Conservation (phyloP, 352 stramenopile genomes). For the Phytophthora citricola region DNA sequence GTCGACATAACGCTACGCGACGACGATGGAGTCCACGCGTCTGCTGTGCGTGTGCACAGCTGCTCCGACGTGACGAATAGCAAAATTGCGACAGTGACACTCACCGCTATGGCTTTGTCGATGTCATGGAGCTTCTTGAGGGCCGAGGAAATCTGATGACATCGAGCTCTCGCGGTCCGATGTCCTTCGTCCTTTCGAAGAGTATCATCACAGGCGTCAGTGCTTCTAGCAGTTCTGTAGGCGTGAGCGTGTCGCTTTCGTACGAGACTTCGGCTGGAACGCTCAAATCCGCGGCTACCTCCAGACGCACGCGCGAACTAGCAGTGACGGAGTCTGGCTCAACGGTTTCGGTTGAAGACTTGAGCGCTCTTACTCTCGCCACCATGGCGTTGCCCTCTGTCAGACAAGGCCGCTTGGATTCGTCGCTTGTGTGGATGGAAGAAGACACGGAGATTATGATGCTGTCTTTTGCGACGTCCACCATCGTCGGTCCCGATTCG, state of each 20-base stretch:
- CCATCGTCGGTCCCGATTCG: constrained; percentile 67
- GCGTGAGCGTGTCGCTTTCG: constrained; percentile 58
- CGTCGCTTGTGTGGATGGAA: constrained; percentile 82
- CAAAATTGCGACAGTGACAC: constrained; percentile 52
- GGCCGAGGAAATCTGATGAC: constrained; percentile 59
- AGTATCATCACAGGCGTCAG: constrained; percentile 69
- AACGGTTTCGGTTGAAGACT: constrained; percentile 30
- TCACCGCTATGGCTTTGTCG: constrained; percentile 67
- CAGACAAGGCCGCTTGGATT: constrained; percentile 55
- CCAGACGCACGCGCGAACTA: constrained; percentile 53
- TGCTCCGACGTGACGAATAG: constrained; percentile 58
- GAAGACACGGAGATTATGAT: constrained; percentile 66
- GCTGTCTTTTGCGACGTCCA: constrained; percentile 82
- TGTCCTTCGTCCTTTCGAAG: constrained; percentile 61
- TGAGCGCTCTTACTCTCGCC: constrained; percentile 63
- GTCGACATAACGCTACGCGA: constrained; percentile 56
- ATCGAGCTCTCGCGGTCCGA: constrained; percentile 49
- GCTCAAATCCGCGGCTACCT: constrained; percentile 44
- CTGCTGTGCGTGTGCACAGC: constrained; percentile 43
- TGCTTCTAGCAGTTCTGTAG: constrained; percentile 37
- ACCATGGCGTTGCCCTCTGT: constrained; percentile 63
- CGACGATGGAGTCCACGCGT: constrained; percentile 24
- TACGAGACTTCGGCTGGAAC: constrained; percentile 58
- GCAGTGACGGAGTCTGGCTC: constrained; percentile 40
- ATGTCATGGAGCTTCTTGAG: constrained; percentile 68